These are phyloP conservation scores for Starmera dryadoides DNA, from an alignment of 805 yeast genomes.

Conservation along the genomic window DNA sequence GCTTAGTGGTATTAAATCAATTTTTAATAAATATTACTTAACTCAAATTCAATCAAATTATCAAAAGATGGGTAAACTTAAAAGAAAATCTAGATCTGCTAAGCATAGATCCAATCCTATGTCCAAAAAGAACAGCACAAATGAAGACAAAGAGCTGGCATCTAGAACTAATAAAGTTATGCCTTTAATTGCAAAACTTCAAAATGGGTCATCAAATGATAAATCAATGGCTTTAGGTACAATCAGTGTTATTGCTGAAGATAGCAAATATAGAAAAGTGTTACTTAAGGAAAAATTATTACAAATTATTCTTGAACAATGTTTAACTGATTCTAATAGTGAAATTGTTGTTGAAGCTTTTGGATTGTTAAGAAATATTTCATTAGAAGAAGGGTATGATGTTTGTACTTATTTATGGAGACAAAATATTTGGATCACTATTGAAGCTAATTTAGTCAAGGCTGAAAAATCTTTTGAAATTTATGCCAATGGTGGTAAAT, in stretches of 20 bases:
- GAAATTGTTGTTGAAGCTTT: conserved; percentile 77
- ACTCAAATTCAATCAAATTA: too few species aligned
- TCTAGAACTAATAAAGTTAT: conserved; percentile 47
- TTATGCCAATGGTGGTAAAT: conserved; percentile 21
- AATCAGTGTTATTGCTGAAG: conserved; percentile 65
- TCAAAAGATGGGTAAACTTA: conserved; percentile 66
- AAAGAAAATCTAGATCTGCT: conserved; percentile 54
- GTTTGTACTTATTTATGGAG: conserved; percentile 72
- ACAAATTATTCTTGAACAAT: conserved; percentile 52
- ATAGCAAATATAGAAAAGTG: conserved; percentile 49
- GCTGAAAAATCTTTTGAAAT: conserved; percentile 41
- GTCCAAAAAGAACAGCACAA: conserved; percentile 21
- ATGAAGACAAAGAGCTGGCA: conserved; percentile 37
- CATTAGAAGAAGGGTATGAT: conserved; percentile 84
- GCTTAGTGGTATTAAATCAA: too few species aligned
- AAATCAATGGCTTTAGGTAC: conserved; percentile 72
- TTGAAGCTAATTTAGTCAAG: conserved; percentile 45
- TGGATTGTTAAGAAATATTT: conserved; percentile 74
- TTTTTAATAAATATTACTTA: too few species aligned
- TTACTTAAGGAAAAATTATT: conserved; percentile 69
- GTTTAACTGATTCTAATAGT: conserved; percentile 58
- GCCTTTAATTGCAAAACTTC: conserved; percentile 62
- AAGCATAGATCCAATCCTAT: conserved; percentile 27
- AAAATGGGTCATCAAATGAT: conserved; percentile 60
- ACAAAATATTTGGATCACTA: conserved; percentile 61